Evolutionary conservation across 1,139 yeast genomes (phyloP), one percentile per base, ranked within the genome.

Genomic region (Pichia sp.): DNA sequence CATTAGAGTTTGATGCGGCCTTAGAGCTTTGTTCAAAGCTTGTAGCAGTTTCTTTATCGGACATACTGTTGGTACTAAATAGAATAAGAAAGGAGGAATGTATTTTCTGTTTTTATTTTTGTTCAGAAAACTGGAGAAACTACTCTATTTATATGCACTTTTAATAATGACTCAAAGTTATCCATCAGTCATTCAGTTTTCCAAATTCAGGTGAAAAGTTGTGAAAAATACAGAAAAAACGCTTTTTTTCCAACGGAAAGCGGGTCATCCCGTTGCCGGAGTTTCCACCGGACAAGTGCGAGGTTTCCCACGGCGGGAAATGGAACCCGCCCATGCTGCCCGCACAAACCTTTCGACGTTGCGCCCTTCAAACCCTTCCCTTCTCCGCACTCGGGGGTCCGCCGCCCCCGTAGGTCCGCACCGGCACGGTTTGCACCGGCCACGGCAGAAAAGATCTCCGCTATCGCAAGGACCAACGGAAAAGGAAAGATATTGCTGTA

Each of bases 21-120:
- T 19, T 31, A 19, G 38, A 11, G 8, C 27, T 30, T 19, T 44
- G 34, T 22, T 44, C 45, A 19, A 31, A 16, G 36, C 33, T 18
- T 10, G 41, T n/a, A 3, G 30, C 29, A 4, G 49, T 18, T n/a
- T 27, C 50, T 18, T 47, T 47, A 42, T 47, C 50, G 13, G 46
- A 47, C 50, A 47, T 47, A 8, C 4, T 31, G 3, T 6, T 11
- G 11, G 33, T 5, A 30, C 9, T 13, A 13, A 10, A 8, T 16
- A 44, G n/a, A 33, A n/a, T 25, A 29, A 46, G 29, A 41, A n/a
- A 14, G 19, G n/a, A 25, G 22, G 14, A 18, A 22, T n/a, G n/a
- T n/a, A n/a, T n/a, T n/a, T n/a, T n/a, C n/a, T n/a, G n/a, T n/a
- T n/a, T n/a, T n/a, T n/a, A n/a, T n/a, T n/a, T n/a, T n/a, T n/a